A percentile compares a stretch with the other conserved stretches of the same genome.
phyloP scores from a whole-genome alignment of 2,329 filamentous ascomycete species.

The Ramichloridium luteum region DNA sequence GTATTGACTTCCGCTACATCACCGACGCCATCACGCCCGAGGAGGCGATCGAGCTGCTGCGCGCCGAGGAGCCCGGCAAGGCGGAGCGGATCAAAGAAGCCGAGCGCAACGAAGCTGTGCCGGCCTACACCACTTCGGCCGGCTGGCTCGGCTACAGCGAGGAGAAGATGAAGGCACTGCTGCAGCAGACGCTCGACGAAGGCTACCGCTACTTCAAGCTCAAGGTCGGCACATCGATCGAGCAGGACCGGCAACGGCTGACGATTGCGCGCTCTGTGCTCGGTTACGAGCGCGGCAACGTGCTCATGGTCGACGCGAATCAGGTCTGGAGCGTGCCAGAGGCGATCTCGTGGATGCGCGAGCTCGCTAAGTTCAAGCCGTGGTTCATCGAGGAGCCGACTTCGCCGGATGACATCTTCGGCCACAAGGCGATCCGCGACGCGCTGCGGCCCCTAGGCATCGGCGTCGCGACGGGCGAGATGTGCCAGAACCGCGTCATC shows the following conservation, averaged over 20 bases:
- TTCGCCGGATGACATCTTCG: conserved; percentile 76
- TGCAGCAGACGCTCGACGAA: conserved; percentile 60
- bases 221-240: conserved; percentile 67
- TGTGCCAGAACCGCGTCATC: conserved; percentile 89
- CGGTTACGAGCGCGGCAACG: conserved; percentile 68
- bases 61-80: conserved; percentile 55
- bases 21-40: conserved; percentile 83
- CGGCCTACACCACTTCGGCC: conserved; percentile 80
- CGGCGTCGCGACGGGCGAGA: conserved; percentile 82
- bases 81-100: conserved; percentile 60
- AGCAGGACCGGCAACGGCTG: conserved; percentile 58
- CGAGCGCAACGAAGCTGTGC: conserved; percentile 60
- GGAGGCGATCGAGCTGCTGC: conserved; percentile 63
- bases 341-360: conserved; percentile 74
- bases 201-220: conserved; percentile 84
- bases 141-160: conserved; percentile 87
- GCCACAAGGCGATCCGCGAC: conserved; percentile 73
- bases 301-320: conserved; percentile 89
- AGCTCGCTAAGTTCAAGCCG: conserved; percentile 70
- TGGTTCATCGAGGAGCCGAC: conserved; percentile 88
- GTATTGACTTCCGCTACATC: conserved; percentile 92
- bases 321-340: conserved; percentile 84
- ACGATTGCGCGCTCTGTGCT: conserved; percentile 66
- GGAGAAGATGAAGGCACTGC: conserved; percentile 67
- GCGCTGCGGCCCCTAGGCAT: conserved; percentile 64